These are phyloP conservation scores for Sporothrix brunneoviolacea DNA, from an alignment of 2,329 filamentous ascomycete species.

Conservation along the genomic window DNA sequence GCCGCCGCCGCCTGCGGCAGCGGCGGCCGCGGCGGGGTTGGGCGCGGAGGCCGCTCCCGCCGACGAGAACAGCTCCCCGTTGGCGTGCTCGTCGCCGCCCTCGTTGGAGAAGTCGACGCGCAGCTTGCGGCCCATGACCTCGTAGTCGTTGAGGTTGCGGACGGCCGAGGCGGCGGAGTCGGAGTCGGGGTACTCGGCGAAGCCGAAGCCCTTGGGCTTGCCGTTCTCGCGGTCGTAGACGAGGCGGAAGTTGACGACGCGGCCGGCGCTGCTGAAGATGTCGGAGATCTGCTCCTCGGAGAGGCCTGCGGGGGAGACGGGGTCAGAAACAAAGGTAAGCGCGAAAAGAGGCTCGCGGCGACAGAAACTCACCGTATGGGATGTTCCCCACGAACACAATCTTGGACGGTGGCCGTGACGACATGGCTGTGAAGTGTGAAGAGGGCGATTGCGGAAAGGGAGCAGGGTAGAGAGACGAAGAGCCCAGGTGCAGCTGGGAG, in stretches of 20 bases:
- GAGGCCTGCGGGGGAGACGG: constrained; percentile 58
- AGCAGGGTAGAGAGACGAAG: neutral
- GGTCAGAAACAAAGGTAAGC: no score
- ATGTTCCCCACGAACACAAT: constrained; percentile 84
- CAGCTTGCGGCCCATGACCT: constrained; percentile 90
- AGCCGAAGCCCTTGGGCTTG: constrained; percentile 91
- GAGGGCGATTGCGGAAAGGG: neutral
- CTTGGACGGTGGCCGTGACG: constrained; percentile 69
- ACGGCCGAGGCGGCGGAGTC: constrained; percentile 86
- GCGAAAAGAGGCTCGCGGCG: no score
- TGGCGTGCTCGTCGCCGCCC: constrained; percentile 59
- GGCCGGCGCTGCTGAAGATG: constrained; percentile 83
- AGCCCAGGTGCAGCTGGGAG: neutral
- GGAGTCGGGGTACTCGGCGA: constrained; percentile 88
- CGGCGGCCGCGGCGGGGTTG: neutral
- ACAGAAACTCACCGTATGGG: constrained; percentile 55
- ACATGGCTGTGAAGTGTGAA: constrained; percentile 25
- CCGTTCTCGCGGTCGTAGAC: constrained; percentile 96
- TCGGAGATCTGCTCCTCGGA: constrained; percentile 95
- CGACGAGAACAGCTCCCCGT: neutral
- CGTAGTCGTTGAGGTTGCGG: constrained; percentile 89
- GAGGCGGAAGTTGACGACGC: constrained; percentile 84
- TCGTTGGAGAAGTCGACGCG: constrained; percentile 96
- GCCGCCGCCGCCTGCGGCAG: constrained; percentile 1
- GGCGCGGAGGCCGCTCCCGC: neutral